Base-by-base conservation (phyloP, 371 early-diverging fungal genomes). In the Funneliformis caledonium region DNA sequence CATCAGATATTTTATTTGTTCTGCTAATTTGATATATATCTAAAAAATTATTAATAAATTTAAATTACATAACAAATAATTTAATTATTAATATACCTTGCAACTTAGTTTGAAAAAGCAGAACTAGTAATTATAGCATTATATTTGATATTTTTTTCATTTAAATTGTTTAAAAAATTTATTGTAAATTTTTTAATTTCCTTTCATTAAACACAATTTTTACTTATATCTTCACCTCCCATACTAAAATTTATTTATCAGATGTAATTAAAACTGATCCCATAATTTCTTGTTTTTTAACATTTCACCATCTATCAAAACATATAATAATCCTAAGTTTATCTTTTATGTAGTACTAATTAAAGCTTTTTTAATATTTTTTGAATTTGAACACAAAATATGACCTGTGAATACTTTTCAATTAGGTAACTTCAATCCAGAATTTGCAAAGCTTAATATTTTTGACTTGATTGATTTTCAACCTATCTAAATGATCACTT, bases 291-390 rank as follows among this genome's bases (percentile, higher is more conserved):
- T 76, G 62, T 8, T 43, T 42, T 31, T 22, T 59, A 14, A 60
- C 26, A 62, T 76, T 76, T 61, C 62, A 61, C 62, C 43, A 76
- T n/a, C 45, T 42, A 61, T 76, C 62, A 62, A 76, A 76, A 5
- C 2, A n/a, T 60, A 76, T 8, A 11, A 62, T 76, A 61, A 60
- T 37, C 37, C 72, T 9, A 72, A n/a, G 8, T 42, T 14, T 2
- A 67, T 37, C 37, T 42, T 67, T 67, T 42, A n/a, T 67, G n/a
- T 61, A 61, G 8, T 50, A 61, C 12, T 12, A 50, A 50, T 50
- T 11, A 50, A 50, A 50, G 12, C 2, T 11, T 11, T 11, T 50
- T 50, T 50, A 50, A 50, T 50, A 50, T 11, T 10, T 50, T 50
- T 14, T 50, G 50, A 61, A 61, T 61, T 61, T 22, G 26, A 22